Evolutionary conservation across 768 basidiomycete species (phyloP), one percentile per base, ranked within the genome.

Genomic region (Phylloporus arenicola): DNA sequence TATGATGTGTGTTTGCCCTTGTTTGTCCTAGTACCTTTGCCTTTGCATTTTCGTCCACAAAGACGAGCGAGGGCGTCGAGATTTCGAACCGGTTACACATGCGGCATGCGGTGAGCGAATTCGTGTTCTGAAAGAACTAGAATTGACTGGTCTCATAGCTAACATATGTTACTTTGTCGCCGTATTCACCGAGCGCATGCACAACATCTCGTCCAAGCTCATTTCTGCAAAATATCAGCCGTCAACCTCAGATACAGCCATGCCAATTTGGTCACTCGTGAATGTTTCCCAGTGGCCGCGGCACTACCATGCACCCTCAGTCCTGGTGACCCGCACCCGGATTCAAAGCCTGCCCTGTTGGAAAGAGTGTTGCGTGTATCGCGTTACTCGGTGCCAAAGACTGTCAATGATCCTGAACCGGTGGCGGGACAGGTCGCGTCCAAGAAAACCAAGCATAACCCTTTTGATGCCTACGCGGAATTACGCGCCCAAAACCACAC

Each of bases 151-250:
- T 29, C 27, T 42, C 57, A n/a, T 55, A 80, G 83, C 71, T 86
- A 75, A 86, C 82, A 79, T 82, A 86, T 86, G 83, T 83, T 76
- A 72, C 75, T 81, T 80, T 82, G 83, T 76, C 83, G 81, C 70
- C 76, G 70, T 71, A 68, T 75, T 61, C 70, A 72, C 58, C 72
- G 72, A 77, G 71, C 72, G 68, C 70, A 72, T 68, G 63, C 64
- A 27, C 59, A 55, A 56, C 65, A 47, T 49, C 37, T 65, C 51
- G 31, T 55, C 45, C 57, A 51, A 52, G 41, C 40, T 45, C 57
- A 59, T 58, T 54, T 53, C 37, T 53, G 22, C 50, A 51, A 60
- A 45, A 52, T 43, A 48, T 49, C 52, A 5, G 34, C 53, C 9
- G 31, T 37, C 20, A 48, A 16, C 35, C 46, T 47, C 45, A 62